Conservation (phyloP, 2,329 filamentous ascomycete genomes). For the Colletotrichum paranaense region DNA sequence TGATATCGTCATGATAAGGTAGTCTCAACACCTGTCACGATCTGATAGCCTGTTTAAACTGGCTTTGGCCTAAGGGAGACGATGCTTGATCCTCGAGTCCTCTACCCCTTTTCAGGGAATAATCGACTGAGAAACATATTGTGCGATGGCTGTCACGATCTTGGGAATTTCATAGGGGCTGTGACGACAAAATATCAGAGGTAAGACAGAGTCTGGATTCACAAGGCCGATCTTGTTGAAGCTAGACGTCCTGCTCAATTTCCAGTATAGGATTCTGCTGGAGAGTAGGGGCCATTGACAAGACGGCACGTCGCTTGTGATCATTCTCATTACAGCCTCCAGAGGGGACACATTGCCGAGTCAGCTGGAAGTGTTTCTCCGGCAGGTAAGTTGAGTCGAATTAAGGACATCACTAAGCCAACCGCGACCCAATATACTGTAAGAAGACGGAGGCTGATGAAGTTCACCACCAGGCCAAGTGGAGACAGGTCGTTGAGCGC, state of each 20-base stretch:
- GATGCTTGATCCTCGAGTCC: too few relatives aligned
- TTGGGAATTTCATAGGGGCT: too few relatives aligned
- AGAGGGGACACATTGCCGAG: not conserved
- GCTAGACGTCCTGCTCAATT: not conserved
- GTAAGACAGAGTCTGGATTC: too few relatives aligned
- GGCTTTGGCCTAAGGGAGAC: too few relatives aligned
- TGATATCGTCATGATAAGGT: not conserved
- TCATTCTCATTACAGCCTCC: not conserved
- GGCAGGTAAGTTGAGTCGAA: rapidly evolving
- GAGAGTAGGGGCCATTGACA: not conserved
- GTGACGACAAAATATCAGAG: too few relatives aligned
- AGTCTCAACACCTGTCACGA: too few relatives aligned
- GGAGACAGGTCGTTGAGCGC: slow-evolving; percentile 22
- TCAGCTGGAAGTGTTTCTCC: not conserved
- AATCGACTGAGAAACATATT: too few relatives aligned
- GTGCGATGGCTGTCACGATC: too few relatives aligned
- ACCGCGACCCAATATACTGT: not conserved
- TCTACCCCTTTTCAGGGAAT: too few relatives aligned
- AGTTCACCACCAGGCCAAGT: not conserved
- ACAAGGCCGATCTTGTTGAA: not conserved
- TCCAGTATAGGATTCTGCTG: not conserved
- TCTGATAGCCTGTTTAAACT: too few relatives aligned
- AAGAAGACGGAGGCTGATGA: not conserved
- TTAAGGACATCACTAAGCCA: too few relatives aligned
- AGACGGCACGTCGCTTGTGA: not conserved